phyloP scores from a whole-genome alignment of 768 basidiomycete species.

The Zangia roseola region DNA sequence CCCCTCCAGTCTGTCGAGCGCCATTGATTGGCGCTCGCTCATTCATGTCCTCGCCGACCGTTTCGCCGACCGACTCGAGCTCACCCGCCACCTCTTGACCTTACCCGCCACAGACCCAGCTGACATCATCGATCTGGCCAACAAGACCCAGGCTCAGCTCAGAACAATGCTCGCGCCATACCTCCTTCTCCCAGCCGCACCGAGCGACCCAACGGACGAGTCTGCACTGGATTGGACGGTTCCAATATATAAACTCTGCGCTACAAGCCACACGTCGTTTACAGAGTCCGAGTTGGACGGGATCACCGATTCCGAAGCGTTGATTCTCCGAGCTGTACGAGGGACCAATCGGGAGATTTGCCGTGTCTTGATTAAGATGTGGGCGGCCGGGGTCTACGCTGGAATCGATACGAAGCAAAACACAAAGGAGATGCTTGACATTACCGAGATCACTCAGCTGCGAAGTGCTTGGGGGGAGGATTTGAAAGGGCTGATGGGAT shows the following conservation, averaged over 20 bases:
- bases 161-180: conserved; percentile 29
- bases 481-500: conserved; percentile 38
- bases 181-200: conserved; percentile 11
- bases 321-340: conserved; percentile 25
- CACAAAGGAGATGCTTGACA: background rate
- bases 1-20: conserved; percentile 18
- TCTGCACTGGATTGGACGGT: conserved; percentile 22
- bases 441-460: conserved; percentile 6
- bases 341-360: conserved; percentile 45
- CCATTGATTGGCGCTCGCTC: conserved; percentile 32
- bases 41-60: conserved; percentile 29
- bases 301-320: conserved; percentile 26
- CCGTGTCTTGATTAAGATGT: conserved; percentile 40
- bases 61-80: conserved; percentile 29
- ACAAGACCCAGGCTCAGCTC: conserved; percentile 16
- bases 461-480: conserved; percentile 33
- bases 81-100: conserved; percentile 21
- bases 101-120: background rate
- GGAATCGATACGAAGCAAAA: conserved; percentile 8
- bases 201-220: background rate
- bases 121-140: conserved; percentile 1
- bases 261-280: conserved; percentile 19
- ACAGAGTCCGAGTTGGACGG: background rate
- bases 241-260: conserved; percentile 28
- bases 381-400: conserved; percentile 28